Evolutionary conservation across 129 eudicot genomes (phyloP).

Genomic region (Erigeron canadensis): DNA sequence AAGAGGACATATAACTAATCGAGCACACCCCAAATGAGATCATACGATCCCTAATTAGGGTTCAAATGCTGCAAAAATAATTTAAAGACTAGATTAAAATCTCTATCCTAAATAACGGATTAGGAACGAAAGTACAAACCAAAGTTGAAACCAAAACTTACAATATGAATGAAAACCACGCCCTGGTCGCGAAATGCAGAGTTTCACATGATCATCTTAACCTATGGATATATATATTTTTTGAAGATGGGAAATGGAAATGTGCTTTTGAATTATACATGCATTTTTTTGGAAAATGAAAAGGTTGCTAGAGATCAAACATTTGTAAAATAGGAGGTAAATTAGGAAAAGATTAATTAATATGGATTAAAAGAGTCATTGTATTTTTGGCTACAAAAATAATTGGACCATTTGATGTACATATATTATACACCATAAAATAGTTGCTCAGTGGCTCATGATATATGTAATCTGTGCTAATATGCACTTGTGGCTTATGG

Average conservation of each 20-base stretch:
- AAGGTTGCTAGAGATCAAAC: constrained; percentile 28
- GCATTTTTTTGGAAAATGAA: constrained; percentile 28
- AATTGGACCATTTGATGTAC: constrained; percentile 47
- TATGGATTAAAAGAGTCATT: constrained; percentile 23
- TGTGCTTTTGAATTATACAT: not conserved
- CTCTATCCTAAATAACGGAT: not conserved
- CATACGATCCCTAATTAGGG: constrained; percentile 32
- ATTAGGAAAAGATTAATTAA: constrained; percentile 28
- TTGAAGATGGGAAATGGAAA: constrained; percentile 1
- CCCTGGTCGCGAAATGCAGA: not conserved
- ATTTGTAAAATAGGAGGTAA: constrained; percentile 33
- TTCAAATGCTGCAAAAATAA: constrained; percentile 18
- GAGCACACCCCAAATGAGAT: constrained; percentile 33
- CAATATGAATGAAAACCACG: constrained; percentile 14
- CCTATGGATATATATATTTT: not conserved
- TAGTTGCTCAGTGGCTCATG: too few relatives aligned
- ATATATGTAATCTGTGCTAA: too few relatives aligned
- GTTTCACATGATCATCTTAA: constrained; percentile 17
- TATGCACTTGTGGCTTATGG: too few relatives aligned
- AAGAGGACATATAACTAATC: constrained; percentile 31
- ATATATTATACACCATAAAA: constrained; percentile 26
- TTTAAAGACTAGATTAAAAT: too few relatives aligned
- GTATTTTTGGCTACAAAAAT: constrained; percentile 22
- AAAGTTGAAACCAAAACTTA: constrained; percentile 12
- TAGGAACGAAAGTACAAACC: not conserved